Percentiles rank a stretch among this genome's conserved stretches.
Evolutionary conservation across 345 rosid genomes (phyloP).

Genomic region (Cardiospermum halicacabum): DNA sequence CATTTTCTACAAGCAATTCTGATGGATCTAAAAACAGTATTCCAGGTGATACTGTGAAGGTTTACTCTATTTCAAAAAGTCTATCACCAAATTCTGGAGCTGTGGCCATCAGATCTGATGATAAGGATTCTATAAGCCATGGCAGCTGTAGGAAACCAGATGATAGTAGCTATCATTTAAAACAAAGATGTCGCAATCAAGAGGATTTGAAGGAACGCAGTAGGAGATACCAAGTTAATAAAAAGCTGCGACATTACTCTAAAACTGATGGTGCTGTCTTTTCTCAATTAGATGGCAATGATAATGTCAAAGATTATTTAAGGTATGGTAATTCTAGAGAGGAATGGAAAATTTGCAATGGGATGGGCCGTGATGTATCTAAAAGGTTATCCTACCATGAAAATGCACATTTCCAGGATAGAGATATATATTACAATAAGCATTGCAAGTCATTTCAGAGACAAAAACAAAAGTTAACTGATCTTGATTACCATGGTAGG

Average conservation of each 20-base stretch:
- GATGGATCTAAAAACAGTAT: constrained; percentile 31
- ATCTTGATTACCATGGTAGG: constrained; percentile 20
- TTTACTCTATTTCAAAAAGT: constrained; percentile 24
- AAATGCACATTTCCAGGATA: constrained; percentile 21
- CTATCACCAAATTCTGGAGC: constrained; percentile 16
- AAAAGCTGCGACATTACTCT: constrained; percentile 14
- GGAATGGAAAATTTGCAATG: constrained; percentile 11
- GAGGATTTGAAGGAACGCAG: constrained; percentile 16
- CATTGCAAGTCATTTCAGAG: constrained; percentile 25
- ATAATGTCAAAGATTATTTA: constrained; percentile 14
- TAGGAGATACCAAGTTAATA: constrained; percentile 23
- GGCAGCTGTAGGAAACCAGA: constrained; percentile 15
- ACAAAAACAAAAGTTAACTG: constrained; percentile 21
- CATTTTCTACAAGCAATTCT: constrained; percentile 38
- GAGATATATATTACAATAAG: constrained; percentile 19
- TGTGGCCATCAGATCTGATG: constrained; percentile 22
- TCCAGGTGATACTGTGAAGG: constrained; percentile 22
- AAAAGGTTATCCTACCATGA: constrained; percentile 8
- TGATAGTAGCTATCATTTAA: constrained; percentile 18
- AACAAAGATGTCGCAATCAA: constrained; percentile 17
- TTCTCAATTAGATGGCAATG: constrained; percentile 17
- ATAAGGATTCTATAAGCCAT: constrained; percentile 21
- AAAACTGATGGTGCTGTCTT: constrained; percentile 22
- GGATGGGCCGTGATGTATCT: constrained; percentile 8
- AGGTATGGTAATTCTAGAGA: constrained; percentile 17